Conservation (phyloP, 768 basidiomycete species). For the Lactifluus piperatus region DNA sequence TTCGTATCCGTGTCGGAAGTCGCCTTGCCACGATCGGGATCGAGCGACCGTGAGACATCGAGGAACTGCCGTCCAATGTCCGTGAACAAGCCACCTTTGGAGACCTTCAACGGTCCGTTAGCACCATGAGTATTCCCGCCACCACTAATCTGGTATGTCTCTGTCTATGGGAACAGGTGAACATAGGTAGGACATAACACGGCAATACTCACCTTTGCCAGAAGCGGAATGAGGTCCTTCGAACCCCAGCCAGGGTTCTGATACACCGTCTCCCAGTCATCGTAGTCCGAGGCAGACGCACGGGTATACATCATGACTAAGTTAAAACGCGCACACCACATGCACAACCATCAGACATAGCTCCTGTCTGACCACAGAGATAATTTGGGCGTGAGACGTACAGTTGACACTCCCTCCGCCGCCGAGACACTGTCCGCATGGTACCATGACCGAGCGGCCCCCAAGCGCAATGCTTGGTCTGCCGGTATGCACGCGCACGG, state of each 20-base stretch:
- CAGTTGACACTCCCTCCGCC: conserved; percentile 56
- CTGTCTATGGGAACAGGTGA: conserved; percentile 23
- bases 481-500: conserved; percentile 35
- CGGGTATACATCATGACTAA: conserved; percentile 41
- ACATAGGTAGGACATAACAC: not conserved
- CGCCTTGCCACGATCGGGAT: conserved; percentile 16
- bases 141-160: conserved; percentile 30
- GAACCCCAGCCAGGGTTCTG: conserved; percentile 57
- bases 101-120: conserved; percentile 35
- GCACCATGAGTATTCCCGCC: conserved; percentile 36
- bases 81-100: conserved; percentile 22
- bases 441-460: conserved; percentile 38
- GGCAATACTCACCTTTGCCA: conserved; percentile 39
- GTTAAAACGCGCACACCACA: not conserved
- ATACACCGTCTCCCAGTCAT: conserved; percentile 46
- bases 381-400: conserved; percentile 18
- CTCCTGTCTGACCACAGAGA: not conserved
- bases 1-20: conserved; percentile 21
- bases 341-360: not conserved
- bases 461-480: conserved; percentile 35
- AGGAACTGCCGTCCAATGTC: conserved; percentile 25
- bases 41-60: conserved; percentile 22
- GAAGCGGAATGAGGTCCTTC: conserved; percentile 44
- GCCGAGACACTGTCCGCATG: conserved; percentile 44
- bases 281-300: conserved; percentile 53